phyloP scores from a whole-genome alignment of 1,284 basidiomycete genomes.

The Sphaerobolus stellatus region DNA sequence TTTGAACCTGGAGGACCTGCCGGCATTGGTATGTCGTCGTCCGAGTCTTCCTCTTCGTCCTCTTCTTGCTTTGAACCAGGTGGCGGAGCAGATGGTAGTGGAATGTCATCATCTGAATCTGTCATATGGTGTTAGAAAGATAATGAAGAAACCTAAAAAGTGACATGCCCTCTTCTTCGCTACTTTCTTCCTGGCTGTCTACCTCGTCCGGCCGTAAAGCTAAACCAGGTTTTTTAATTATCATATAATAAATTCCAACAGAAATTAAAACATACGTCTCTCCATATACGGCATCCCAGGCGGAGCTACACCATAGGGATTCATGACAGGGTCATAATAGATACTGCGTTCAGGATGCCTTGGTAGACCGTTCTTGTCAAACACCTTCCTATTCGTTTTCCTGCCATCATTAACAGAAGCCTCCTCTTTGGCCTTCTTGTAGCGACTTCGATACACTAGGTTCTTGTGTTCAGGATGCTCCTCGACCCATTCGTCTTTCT shows the following conservation, averaged over 20 bases:
- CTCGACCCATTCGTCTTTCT: slow-evolving; percentile 86
- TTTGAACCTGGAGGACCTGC: slow-evolving; percentile 63
- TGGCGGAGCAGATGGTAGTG: slow-evolving; percentile 75
- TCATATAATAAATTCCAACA: slow-evolving; percentile 1
- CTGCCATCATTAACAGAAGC: slow-evolving; percentile 38
- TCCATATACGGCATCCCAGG: slow-evolving; percentile 95
- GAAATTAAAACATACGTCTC: slow-evolving; percentile 54
- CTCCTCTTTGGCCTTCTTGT: slow-evolving; percentile 35
- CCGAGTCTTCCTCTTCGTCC: slow-evolving; percentile 18
- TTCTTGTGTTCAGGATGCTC: slow-evolving; percentile 88
- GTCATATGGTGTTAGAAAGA: slow-evolving; percentile 21
- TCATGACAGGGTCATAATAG: slow-evolving; percentile 92
- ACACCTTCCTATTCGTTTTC: slow-evolving; percentile 61
- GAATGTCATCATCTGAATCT: slow-evolving; percentile 54
- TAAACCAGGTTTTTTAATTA: slow-evolving; percentile 28
- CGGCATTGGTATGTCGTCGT: slow-evolving; percentile 55
- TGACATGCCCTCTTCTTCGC: slow-evolving; percentile 54
- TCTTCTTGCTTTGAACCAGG: slow-evolving; percentile 21
- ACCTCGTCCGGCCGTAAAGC: slow-evolving; percentile 63
- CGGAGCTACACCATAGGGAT: slow-evolving; percentile 92
- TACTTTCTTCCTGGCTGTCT: slow-evolving; percentile 55
- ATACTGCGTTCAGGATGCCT: slow-evolving; percentile 85
- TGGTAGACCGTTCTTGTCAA: slow-evolving; percentile 79
- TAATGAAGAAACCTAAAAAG: slow-evolving; percentile 27
- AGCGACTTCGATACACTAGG: slow-evolving; percentile 63